Base-by-base conservation (phyloP, 768 basidiomycete genomes). In the Podaxis sp. region DNA sequence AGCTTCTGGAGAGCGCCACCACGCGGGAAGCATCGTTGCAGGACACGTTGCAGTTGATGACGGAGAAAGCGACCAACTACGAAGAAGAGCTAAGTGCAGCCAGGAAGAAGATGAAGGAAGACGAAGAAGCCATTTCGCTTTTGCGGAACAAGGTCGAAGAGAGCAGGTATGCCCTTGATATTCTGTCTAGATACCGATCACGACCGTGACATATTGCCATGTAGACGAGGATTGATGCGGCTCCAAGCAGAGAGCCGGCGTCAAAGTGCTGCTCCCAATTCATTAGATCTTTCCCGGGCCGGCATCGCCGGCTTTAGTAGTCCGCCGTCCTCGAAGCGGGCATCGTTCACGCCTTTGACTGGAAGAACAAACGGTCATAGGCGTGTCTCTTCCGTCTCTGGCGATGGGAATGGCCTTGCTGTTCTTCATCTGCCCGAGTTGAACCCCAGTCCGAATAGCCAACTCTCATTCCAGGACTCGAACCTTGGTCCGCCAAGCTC, bases 71-170 rank as follows among this genome's bases (percentile, higher is more conserved):
- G 27, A 80, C 84, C 24, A 68, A 69, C 5, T 73, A 84, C 61
- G 86, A 90, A 66, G 84, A 83, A 60, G 80, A 86, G 49, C 77
- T 91, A 4, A 79, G 78, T 56, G 76, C 75, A 29, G 77, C 83
- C 36, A 77, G 74, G 67, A 77, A 71, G 67, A 85, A 84, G 69
- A 78, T 77, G 52, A 83, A 80, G 63, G 91, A 93, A 52, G 88
- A 92, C 59, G 90, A 91, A 68, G 87, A 93, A 63, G 87, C 90
- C 40, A 90, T 94, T 53, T 74, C 78, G 2, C 75, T 94, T 73
- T 76, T 94, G 55, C 83, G 93, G 38, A 80, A 84, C n/a, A 94
- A 93, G 72, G 90, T 94, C 2, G 92, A 94, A 68, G 92, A 94
- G 73, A 92, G 90, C 80, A 83, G 92, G 91, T 90, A 67, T 22